Percentiles rank a stretch among this genome's conserved stretches.
Evolutionary conservation across 306 rosid genomes (phyloP).

Genomic region (Datisca glomerata): DNA sequence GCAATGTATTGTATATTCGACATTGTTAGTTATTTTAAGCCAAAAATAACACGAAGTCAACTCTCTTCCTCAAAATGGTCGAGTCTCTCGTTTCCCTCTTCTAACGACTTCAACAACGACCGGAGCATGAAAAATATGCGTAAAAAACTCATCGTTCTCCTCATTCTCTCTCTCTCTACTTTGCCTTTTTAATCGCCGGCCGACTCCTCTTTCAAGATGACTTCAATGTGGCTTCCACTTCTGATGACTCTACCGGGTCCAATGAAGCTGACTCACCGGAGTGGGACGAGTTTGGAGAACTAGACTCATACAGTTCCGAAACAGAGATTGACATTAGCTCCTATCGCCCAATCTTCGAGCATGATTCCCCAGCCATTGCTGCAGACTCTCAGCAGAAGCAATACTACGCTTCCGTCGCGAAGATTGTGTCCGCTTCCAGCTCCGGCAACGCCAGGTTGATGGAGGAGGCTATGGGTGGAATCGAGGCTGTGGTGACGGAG

Average conservation of each 20-base stretch:
- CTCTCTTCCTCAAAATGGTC: no score
- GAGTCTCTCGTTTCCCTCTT: no score
- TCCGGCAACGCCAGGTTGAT: conserved; percentile 34
- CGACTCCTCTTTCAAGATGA: conserved; percentile 74
- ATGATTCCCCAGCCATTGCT: conserved; percentile 24
- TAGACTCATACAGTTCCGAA: conserved; percentile 49
- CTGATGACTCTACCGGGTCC: conserved; percentile 38
- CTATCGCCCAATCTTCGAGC: conserved; percentile 86
- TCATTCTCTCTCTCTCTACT: conserved; percentile 28
- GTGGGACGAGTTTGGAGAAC: conserved; percentile 89
- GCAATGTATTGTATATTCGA: no score
- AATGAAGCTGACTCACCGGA: conserved; percentile 44
- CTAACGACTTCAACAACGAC: no score
- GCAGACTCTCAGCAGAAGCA: conserved; percentile 18
- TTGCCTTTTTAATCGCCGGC: conserved; percentile 34
- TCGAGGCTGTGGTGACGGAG: conserved; percentile 29
- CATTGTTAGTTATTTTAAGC: no score
- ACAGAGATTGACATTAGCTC: conserved; percentile 82
- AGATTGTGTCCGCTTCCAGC: conserved; percentile 39
- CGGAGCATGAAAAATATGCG: no score
- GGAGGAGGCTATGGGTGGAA: conserved; percentile 52
- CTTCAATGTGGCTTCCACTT: conserved; percentile 28
- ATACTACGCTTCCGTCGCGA: conserved; percentile 46
- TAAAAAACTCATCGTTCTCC: conserved; percentile 20
- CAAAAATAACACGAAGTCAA: no score